Evolutionary conservation across 2,329 filamentous ascomycete species (phyloP).

Genomic region (Cercospora sp.): DNA sequence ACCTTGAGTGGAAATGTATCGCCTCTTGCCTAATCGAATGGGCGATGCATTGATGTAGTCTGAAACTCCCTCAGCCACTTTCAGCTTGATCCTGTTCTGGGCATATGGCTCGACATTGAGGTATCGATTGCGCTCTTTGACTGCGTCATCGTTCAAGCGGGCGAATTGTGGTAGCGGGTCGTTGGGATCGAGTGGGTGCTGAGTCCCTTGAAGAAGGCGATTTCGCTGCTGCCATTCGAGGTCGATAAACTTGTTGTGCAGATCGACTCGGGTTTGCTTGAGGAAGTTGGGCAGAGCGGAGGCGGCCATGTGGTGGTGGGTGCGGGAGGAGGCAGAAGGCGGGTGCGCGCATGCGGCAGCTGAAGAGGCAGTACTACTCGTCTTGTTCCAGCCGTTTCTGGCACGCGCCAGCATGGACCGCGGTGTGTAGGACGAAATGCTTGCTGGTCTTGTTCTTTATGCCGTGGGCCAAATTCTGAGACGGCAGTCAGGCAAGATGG

Average conservation of each 20-base stretch:
- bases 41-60: constrained; percentile 58
- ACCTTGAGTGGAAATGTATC: constrained; percentile 87
- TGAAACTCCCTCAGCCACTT: constrained; percentile 66
- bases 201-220: constrained; percentile 52
- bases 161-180: constrained; percentile 58
- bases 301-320: constrained; percentile 22
- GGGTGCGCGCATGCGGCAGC: constrained; percentile 21
- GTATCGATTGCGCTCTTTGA: constrained; percentile 75
- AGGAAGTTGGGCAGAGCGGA: constrained; percentile 52
- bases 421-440: not conserved
- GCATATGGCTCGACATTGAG: constrained; percentile 87
- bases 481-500: not conserved
- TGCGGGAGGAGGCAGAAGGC: constrained; percentile 1
- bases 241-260: constrained; percentile 61
- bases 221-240: constrained; percentile 62
- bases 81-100: constrained; percentile 78
- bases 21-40: constrained; percentile 48
- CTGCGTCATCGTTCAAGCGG: constrained; percentile 58
- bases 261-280: constrained; percentile 54
- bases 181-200: constrained; percentile 37
- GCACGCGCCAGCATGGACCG: not conserved
- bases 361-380: not conserved
- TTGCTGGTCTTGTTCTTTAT: not conserved
- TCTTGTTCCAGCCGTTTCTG: constrained; percentile 1
- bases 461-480: not conserved